phyloP scores from a whole-genome alignment of 1,284 basidiomycete species.

The Marasmius fiardii region DNA sequence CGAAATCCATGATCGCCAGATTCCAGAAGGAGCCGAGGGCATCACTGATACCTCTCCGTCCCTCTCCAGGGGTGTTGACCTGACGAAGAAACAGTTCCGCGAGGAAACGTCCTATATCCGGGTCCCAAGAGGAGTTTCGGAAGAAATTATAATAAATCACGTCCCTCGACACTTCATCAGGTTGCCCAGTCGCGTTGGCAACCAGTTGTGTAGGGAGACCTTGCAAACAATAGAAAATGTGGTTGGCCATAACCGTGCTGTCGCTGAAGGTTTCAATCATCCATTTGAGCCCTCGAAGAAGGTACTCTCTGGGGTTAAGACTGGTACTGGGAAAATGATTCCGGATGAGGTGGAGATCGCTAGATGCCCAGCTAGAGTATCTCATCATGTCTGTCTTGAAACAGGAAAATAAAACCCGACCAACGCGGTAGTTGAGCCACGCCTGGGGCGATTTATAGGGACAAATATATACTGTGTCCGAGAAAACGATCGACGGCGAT shows the following conservation, averaged over 20 bases:
- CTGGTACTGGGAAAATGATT: conserved; percentile 6
- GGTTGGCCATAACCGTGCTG: conserved; percentile 13
- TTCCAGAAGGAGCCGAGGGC: conserved; percentile 12
- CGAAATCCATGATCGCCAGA: conserved; percentile 9
- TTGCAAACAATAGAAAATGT: conserved; percentile 13
- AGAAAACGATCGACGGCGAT: neutral
- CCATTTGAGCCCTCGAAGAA: conserved; percentile 11
- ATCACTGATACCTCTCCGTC: conserved; percentile 1
- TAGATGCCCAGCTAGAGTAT: conserved; percentile 9
- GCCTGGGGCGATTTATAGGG: conserved; percentile 26
- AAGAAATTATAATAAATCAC: conserved; percentile 13
- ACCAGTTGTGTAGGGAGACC: conserved; percentile 9
- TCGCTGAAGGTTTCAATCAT: conserved; percentile 12
- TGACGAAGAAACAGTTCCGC: conserved; percentile 13
- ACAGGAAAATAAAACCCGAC: neutral
- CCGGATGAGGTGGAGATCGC: conserved; percentile 11
- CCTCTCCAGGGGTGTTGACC: conserved; percentile 4
- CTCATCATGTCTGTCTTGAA: neutral
- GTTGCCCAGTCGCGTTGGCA: conserved; percentile 8
- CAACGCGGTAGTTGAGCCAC: conserved; percentile 13
- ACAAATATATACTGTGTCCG: conserved; percentile 8
- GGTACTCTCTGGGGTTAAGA: conserved; percentile 4
- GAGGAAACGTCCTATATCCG: conserved; percentile 12
- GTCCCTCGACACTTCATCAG: conserved; percentile 7
- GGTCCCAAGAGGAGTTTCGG: conserved; percentile 13